A percentile compares a stretch with the other conserved stretches of the same genome.
phyloP scores from a whole-genome alignment of 139 green algal genomes.

The Chlorella vulgaris region DNA sequence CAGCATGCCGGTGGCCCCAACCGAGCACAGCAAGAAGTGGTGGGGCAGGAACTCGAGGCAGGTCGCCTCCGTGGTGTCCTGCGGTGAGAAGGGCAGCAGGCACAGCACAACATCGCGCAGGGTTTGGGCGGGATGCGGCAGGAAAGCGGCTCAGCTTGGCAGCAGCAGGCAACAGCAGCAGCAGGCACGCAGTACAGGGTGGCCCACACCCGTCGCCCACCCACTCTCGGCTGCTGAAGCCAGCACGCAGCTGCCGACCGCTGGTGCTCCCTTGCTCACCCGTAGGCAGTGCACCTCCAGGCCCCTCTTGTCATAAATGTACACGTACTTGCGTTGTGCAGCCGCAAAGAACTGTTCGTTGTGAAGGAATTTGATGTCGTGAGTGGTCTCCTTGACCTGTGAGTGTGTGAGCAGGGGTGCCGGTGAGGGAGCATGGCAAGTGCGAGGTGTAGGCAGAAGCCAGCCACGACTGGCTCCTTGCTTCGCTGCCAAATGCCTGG shows the following conservation, averaged over 20 bases:
- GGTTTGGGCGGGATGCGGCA: no score
- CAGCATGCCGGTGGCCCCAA: conserved; percentile 83
- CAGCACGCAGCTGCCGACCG: background rate
- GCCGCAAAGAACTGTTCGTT: conserved; percentile 96
- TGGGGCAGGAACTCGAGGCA: conserved; percentile 93
- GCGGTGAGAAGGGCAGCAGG: background rate
- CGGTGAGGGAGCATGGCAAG: no score
- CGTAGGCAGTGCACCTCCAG: conserved; percentile 97
- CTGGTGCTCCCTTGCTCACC: conserved; percentile 8
- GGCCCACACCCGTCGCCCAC: no score
- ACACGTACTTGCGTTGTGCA: conserved; percentile 94
- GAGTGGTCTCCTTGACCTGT: conserved; percentile 88
- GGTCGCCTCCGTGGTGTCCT: conserved; percentile 62
- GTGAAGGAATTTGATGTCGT: conserved; percentile 93
- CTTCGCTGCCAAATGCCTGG: no score
- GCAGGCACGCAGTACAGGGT: no score
- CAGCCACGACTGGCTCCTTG: no score
- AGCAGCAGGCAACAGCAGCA: no score
- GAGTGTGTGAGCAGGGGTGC: no score
- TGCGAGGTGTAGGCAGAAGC: no score
- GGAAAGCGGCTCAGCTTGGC: no score
- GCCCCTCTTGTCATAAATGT: conserved; percentile 98
- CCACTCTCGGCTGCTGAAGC: background rate
- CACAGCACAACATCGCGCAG: background rate
- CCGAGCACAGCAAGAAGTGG: conserved; percentile 93